Evolutionary conservation across 2,329 filamentous ascomycete genomes (phyloP).

Genomic region (Didymella exigua): DNA sequence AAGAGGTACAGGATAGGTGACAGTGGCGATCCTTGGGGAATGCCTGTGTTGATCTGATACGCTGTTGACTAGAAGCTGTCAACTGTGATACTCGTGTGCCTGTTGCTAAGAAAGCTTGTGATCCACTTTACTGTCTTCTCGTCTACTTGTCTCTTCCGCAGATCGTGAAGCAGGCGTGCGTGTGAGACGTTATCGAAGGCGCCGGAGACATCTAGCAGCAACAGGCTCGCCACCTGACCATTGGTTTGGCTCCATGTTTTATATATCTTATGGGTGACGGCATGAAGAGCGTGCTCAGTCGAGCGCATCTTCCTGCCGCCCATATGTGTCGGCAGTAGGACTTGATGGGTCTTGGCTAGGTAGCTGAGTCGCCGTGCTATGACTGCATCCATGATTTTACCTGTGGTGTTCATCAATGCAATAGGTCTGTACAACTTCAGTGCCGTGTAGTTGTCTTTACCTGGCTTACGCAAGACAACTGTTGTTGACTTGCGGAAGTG

Average conservation of each 20-base stretch:
- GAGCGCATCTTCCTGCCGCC: too few species aligned
- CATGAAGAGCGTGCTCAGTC: background rate
- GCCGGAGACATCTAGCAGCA: slow-evolving; percentile 38
- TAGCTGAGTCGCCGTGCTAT: too few species aligned
- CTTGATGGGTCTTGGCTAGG: too few species aligned
- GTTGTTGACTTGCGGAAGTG: too few species aligned
- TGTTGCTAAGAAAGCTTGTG: background rate
- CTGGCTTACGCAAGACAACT: too few species aligned
- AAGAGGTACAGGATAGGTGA: slow-evolving; percentile 43
- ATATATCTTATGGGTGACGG: background rate
- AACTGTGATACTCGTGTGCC: slow-evolving; percentile 6
- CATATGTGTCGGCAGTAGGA: too few species aligned
- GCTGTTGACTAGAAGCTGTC: slow-evolving; percentile 15
- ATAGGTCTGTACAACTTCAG: slow-evolving; percentile 31
- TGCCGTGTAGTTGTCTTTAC: background rate
- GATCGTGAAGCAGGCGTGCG: too few species aligned
- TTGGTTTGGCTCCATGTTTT: slow-evolving; percentile 19
- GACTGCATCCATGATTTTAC: too few species aligned
- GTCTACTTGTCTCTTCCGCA: too few species aligned
- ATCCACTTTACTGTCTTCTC: background rate
- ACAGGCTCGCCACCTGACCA: slow-evolving; percentile 33
- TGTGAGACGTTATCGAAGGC: too few species aligned
- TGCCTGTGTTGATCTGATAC: slow-evolving; percentile 28
- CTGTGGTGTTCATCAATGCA: slow-evolving; percentile 34
- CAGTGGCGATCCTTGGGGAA: slow-evolving; percentile 40